Percentiles rank a stretch among this genome's conserved stretches.
Evolutionary conservation across 108 stramenopile species (phyloP).

Genomic region (Cyclotella cryptica): DNA sequence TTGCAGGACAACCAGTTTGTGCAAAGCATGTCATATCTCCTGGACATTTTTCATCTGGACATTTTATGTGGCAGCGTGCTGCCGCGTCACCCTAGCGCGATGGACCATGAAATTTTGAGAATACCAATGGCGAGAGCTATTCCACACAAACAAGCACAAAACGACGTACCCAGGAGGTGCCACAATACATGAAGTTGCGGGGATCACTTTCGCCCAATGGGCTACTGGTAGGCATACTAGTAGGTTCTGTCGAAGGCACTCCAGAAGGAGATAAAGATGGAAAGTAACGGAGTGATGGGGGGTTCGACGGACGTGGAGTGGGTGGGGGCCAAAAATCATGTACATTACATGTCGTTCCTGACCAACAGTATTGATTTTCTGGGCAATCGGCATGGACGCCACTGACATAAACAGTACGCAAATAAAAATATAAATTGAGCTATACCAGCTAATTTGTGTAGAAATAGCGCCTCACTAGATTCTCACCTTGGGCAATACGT

Average conservation of each 20-base stretch:
- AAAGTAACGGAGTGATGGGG: neutral
- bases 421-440: neutral
- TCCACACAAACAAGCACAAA: neutral
- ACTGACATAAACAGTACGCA: conserved; percentile 1
- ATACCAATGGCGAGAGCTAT: neutral
- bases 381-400: conserved; percentile 17
- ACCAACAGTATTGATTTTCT: conserved; percentile 22
- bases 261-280: conserved; percentile 10
- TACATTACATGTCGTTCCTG: conserved; percentile 14
- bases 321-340: conserved; percentile 17
- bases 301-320: conserved; percentile 2
- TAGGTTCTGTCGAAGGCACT: conserved; percentile 3
- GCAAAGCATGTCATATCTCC: neutral
- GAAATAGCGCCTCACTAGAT: neutral
- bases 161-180: conserved; percentile 10
- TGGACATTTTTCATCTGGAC: conserved; percentile 14
- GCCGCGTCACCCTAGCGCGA: conserved; percentile 5
- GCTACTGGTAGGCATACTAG: neutral
- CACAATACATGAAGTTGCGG: conserved; percentile 14
- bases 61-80: neutral
- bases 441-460: neutral
- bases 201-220: conserved; percentile 15
- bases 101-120: too few species aligned
- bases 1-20: conserved; percentile 10
- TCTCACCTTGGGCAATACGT: conserved; percentile 14